phyloP scores from a whole-genome alignment of 108 stramenopile species.

The Fistulifera pelliculosa region DNA sequence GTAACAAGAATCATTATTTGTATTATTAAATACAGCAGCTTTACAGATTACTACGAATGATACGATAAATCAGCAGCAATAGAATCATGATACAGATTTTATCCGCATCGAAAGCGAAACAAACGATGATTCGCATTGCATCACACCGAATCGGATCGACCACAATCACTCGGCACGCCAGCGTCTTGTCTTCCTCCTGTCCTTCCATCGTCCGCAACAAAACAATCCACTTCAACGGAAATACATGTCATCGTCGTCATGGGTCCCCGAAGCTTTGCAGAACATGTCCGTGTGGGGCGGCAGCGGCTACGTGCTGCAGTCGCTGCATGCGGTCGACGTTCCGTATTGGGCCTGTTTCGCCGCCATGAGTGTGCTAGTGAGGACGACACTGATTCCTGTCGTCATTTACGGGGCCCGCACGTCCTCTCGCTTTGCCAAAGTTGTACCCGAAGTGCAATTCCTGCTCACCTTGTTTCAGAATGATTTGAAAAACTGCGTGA shows the following conservation, averaged over 20 bases:
- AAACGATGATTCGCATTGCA: too few relatives aligned
- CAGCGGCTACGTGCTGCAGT: constrained; percentile 42
- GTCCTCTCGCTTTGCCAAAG: constrained; percentile 55
- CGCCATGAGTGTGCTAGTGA: constrained; percentile 51
- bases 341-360: constrained; percentile 80
- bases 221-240: too few relatives aligned
- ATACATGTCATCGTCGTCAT: constrained; percentile 12
- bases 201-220: too few relatives aligned
- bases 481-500: constrained; percentile 50
- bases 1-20: too few relatives aligned
- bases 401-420: constrained; percentile 60
- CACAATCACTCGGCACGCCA: too few relatives aligned
- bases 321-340: constrained; percentile 37
- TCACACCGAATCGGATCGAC: too few relatives aligned
- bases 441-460: constrained; percentile 78
- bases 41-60: too few relatives aligned
- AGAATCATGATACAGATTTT: too few relatives aligned
- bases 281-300: constrained; percentile 59
- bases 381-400: constrained; percentile 57
- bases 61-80: too few relatives aligned
- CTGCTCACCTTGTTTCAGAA: constrained; percentile 52
- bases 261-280: constrained; percentile 43
- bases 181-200: too few relatives aligned
- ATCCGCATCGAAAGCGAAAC: too few relatives aligned
- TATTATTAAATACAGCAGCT: too few relatives aligned